Percentiles rank a stretch among this genome's conserved stretches.
phyloP scores from a whole-genome alignment of 495 filamentous ascomycete species.

The Lasiosphaeria ovina region DNA sequence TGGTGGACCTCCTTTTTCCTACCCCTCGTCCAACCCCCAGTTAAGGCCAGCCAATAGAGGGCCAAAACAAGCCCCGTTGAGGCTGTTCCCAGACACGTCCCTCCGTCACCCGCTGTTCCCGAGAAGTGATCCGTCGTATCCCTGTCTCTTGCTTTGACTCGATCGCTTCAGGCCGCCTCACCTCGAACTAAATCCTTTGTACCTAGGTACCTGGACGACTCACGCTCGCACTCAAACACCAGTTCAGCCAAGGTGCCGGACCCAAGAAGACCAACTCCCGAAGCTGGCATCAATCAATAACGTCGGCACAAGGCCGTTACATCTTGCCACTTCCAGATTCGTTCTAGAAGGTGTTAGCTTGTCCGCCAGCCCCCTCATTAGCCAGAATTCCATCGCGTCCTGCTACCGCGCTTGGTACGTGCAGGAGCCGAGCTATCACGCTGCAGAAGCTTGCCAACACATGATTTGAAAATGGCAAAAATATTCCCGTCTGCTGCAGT shows the following conservation, averaged over 20 bases:
- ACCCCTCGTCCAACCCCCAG: slow-evolving; percentile 15
- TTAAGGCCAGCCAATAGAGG: slow-evolving; percentile 31
- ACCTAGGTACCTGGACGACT: slow-evolving; percentile 20
- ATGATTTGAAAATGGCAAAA: slow-evolving; percentile 9
- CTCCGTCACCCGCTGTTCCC: slow-evolving; percentile 32
- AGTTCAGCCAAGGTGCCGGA: background rate
- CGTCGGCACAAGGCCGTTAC: background rate
- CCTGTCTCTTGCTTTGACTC: slow-evolving; percentile 31
- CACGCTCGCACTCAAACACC: slow-evolving; percentile 5
- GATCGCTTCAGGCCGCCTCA: slow-evolving; percentile 35
- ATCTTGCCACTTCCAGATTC: slow-evolving; percentile 10
- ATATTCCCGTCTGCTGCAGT: background rate
- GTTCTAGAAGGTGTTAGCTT: slow-evolving; percentile 15
- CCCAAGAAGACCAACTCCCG: slow-evolving; percentile 6
- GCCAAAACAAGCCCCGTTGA: slow-evolving; percentile 18
- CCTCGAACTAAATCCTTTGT: slow-evolving; percentile 23
- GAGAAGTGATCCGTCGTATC: slow-evolving; percentile 27
- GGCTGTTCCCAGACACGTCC: slow-evolving; percentile 27
- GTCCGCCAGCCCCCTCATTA: slow-evolving; percentile 3
- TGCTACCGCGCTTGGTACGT: background rate
- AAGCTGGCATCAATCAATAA: background rate
- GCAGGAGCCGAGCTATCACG: background rate
- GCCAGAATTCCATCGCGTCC: slow-evolving; percentile 7
- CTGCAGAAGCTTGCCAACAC: slow-evolving; percentile 5
- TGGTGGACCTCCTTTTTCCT: slow-evolving; percentile 3